Base-by-base conservation (phyloP, 305 asterid genomes). In the Plantago lanceolata region DNA sequence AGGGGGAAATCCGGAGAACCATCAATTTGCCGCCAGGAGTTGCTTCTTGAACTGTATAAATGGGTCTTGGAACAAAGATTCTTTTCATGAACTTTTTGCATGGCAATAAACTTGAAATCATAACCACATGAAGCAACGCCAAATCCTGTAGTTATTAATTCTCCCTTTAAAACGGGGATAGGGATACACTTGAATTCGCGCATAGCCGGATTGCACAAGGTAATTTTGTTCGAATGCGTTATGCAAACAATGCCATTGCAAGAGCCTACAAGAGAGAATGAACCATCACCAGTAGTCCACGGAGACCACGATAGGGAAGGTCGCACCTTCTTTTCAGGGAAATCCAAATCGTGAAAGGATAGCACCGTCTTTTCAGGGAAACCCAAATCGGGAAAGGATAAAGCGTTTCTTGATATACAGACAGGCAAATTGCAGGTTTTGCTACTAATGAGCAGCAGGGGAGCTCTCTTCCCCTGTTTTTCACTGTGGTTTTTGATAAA, bases 171-270 rank as follows among this genome's bases (percentile, higher is more conserved):
- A 14, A 7, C n/a, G 11, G 13, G 58, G 37, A 0, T 17, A 53
- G 18, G 16, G 7, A 53, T 43, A 28, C 4, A 19, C 18, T 53
- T 53, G 58, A 53, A 53, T 21, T 53, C 12, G 8, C 9, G 37
- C 18, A 53, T 4, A 11, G 58, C 58, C 0, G 37, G 58, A 8
- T 53, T 53, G 4, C 58, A 53, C 11, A 24, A n/a, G 35, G 24
- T 8, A 21, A 12, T 0, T 6, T n/a, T 1, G 2, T 1, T 0
- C 2, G 1, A 6, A 24, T 24, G 24, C 8, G 0, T 13, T 13
- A 53, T 13, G 6, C 58, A 53, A 7, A 53, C 58, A 53, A 53
- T 53, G 18, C 58, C 58, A 3, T 53, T 53, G 37, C 58, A 53
- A 8, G 18, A 24, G 1, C 56, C 56, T 14, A 50, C 3, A 18